Conservation (phyloP, 2,329 filamentous ascomycete genomes). For the Spiromastix sp. region DNA sequence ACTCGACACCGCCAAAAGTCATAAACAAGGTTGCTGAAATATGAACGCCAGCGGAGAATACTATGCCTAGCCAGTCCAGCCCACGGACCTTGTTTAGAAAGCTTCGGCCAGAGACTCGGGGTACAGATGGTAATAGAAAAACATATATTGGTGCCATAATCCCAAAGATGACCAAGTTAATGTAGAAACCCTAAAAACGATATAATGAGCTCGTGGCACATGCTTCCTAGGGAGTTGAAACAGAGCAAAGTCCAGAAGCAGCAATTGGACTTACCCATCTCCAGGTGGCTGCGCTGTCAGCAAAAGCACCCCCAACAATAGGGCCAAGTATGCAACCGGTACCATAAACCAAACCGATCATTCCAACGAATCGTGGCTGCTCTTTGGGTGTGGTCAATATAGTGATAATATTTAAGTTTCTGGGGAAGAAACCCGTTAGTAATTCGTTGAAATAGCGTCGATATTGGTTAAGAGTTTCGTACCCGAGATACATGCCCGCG, state of each 20-base stretch:
- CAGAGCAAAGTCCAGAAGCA: background rate
- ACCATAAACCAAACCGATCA: conserved; percentile 27
- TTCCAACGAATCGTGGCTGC: conserved; percentile 21
- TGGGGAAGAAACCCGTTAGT: too few species aligned
- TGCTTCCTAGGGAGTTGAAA: background rate
- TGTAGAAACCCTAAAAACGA: conserved; percentile 39
- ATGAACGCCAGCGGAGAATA: conserved; percentile 32
- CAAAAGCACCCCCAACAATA: conserved; percentile 28
- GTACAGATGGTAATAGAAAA: conserved; percentile 27
- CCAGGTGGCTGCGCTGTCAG: conserved; percentile 20
- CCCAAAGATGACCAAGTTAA: conserved; percentile 43
- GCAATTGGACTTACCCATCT: conserved; percentile 23
- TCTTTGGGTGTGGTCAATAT: conserved; percentile 15
- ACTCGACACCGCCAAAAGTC: conserved; percentile 40
- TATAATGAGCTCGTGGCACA: background rate
- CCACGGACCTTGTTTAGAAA: conserved; percentile 15
- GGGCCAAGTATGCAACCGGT: conserved; percentile 28
- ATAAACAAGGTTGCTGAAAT: conserved; percentile 37
- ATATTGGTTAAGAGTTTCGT: too few species aligned
- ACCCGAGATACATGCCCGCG: conserved; percentile 23
- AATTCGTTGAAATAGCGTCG: too few species aligned
- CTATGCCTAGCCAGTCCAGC: conserved; percentile 36
- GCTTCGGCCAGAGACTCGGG: conserved; percentile 14
- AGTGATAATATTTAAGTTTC: conserved; percentile 18
- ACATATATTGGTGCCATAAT: conserved; percentile 32